Evolutionary conservation across 768 basidiomycete genomes (phyloP), one percentile per base, ranked within the genome.

Genomic region (Sporobolomyces phaffii): DNA sequence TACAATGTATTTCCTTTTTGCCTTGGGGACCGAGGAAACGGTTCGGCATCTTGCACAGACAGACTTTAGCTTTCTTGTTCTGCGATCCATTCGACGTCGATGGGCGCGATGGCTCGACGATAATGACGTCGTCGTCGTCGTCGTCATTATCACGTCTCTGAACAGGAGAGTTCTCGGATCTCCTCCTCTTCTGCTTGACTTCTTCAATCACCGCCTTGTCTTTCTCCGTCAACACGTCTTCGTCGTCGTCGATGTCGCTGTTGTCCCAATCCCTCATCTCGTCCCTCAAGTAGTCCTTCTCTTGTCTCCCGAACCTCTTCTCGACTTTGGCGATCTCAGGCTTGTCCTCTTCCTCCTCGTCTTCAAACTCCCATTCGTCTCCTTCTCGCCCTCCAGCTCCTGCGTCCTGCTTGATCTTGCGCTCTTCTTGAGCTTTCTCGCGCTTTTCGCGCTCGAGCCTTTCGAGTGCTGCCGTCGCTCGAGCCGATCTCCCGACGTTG

Each of bases 391-490:
- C 33, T 17, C 31, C 15, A 31, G 49, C 31, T 51, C 28, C 60
- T 15, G 2, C 40, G 26, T 40, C 24, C 17, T 22, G 4, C 18
- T 22, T 54, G 53, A 33, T 44, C 3, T 31, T 8, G 40, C 57
- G 64, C 14, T 38, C 47, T 49, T 61, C 65, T 24, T 33, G 40
- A 2, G 54, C 66, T 43, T 52, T 15, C 5, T 26, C 54, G 40
- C 60, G 54, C 22, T 47, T 18, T 33, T 61, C 68, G 11, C 33
- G 48, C 2, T 38, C 43, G 20, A 65, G 28, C 1, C 68, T 47
- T 2, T 47, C 29, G 11, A 60, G 40, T 33, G 63, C 63, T 3
- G 68, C 68, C 18, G 34, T 38, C 13, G 53, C 60, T 14, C 68
- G 63, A 2, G 68, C 68, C 1, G 28, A 24, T n/a, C 61, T 28